Base-by-base conservation (phyloP, 352 stramenopile species). In the Blastocystis sp. region DNA sequence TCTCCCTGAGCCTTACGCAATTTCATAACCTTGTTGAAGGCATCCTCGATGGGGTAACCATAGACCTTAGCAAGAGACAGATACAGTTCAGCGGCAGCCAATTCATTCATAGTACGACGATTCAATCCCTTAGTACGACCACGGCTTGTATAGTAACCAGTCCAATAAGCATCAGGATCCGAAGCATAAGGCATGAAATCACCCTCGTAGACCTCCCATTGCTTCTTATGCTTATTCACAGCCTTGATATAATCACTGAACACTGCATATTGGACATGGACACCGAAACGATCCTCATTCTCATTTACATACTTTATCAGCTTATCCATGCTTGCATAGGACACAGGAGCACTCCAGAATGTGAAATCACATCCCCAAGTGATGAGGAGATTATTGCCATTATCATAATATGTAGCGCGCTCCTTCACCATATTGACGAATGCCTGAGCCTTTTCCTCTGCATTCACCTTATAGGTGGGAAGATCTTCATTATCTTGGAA, bases 151-250 rank as follows among this genome's bases (percentile, higher is more conserved):
- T 98, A 99, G 91, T 97, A 99, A 0, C 97, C 96, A 11, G 95
- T 95, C 95, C 96, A 98, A 91, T 98, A 98, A 58, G 95, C 95
- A 89, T 98, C 92, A 53, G 93, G 91, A 53, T 93, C 93, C 54
- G 98, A 96, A 0, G 92, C 93, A 90, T 98, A 98, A 0, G 96
- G 96, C 80, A 98, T 97, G 88, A 98, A 98, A 87, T 99, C 96
- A 62, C 98, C 96, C 2, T 92, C 95, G 90, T 98, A 98, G 33
- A 95, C 91, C 51, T 92, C 92, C 93, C 92, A 97, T 6, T 42
- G 90, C 89, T 97, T 95, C 0, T 91, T 91, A 37, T 94, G 56
- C 37, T 87, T 19, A 79, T 91, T 91, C 91, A 98, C 98, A 57
- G 95, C 91, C 27, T 97, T 92, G 30, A 96, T 98, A 91, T 98